A percentile compares a stretch with the other conserved stretches of the same genome.
Evolutionary conservation across 495 filamentous ascomycete species (phyloP).

Genomic region (Astrothelium macrocarpum): DNA sequence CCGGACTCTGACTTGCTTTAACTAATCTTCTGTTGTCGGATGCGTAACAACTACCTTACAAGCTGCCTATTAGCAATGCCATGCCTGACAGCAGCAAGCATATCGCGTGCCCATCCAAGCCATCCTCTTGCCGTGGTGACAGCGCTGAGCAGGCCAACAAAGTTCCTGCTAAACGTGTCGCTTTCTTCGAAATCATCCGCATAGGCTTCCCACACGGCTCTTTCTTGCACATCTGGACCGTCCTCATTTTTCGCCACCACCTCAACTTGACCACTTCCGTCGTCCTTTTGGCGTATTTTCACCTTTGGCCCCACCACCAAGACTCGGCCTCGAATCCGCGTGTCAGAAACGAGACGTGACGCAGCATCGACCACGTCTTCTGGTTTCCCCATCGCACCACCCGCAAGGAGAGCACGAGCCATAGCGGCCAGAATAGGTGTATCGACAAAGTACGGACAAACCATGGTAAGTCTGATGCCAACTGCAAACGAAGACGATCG

Average conservation of each 20-base stretch:
- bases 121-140: slow-evolving; percentile 39
- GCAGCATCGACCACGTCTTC: slow-evolving; percentile 49
- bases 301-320: slow-evolving; percentile 48
- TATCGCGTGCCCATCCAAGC: slow-evolving; percentile 40
- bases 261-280: slow-evolving; percentile 22
- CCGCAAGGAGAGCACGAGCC: slow-evolving; percentile 43
- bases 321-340: slow-evolving; percentile 40
- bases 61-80: slow-evolving; percentile 3
- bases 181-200: slow-evolving; percentile 47
- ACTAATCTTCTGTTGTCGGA: background rate
- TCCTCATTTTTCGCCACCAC: slow-evolving; percentile 24
- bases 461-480: slow-evolving; percentile 49
- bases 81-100: slow-evolving; percentile 26
- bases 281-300: slow-evolving; percentile 27
- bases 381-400: slow-evolving; percentile 39
- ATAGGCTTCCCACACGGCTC: slow-evolving; percentile 47
- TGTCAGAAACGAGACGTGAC: slow-evolving; percentile 39
- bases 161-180: slow-evolving; percentile 41
- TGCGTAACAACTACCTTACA: background rate
- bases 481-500: slow-evolving; percentile 36
- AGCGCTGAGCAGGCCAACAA: slow-evolving; percentile 41
- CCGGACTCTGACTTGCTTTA: background rate
- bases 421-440: slow-evolving; percentile 41
- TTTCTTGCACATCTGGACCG: slow-evolving; percentile 19
- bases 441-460: slow-evolving; percentile 59